phyloP scores from a whole-genome alignment of 176 grass and related monocot species.

The Avena atlantica region DNA sequence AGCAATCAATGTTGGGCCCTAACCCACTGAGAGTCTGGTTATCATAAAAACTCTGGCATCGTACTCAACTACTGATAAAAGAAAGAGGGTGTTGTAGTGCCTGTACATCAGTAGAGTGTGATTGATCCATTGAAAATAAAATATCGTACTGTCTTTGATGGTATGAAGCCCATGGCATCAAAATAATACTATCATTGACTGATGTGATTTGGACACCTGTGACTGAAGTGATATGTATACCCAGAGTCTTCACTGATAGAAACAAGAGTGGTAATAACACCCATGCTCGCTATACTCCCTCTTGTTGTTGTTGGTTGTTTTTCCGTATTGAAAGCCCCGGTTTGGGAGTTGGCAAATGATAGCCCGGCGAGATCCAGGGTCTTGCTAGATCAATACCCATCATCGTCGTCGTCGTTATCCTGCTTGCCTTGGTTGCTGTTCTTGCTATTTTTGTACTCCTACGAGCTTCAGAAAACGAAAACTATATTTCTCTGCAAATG shows the following conservation, averaged over 20 bases:
- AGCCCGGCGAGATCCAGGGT: background rate
- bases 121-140: background rate
- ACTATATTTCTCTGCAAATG: background rate
- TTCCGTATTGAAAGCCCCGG: background rate
- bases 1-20: conserved; percentile 7
- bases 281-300: background rate
- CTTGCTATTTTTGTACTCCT: background rate
- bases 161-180: background rate
- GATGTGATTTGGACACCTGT: background rate
- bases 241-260: background rate
- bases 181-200: background rate
- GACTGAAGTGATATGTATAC: background rate
- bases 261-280: background rate
- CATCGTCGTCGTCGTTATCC: background rate
- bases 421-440: conserved; percentile 23
- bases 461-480: background rate
- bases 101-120: background rate
- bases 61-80: background rate
- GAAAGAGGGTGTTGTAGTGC: background rate
- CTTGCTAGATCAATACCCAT: background rate
- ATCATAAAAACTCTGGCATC: background rate
- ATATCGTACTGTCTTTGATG: background rate
- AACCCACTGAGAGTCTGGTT: background rate
- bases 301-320: too few relatives aligned
- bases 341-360: conserved; percentile 5